Percentiles rank a stretch among this genome's conserved stretches.
These are phyloP conservation scores for Breynia disticha DNA, from an alignment of 441 rosid species.

Conservation along the genomic window DNA sequence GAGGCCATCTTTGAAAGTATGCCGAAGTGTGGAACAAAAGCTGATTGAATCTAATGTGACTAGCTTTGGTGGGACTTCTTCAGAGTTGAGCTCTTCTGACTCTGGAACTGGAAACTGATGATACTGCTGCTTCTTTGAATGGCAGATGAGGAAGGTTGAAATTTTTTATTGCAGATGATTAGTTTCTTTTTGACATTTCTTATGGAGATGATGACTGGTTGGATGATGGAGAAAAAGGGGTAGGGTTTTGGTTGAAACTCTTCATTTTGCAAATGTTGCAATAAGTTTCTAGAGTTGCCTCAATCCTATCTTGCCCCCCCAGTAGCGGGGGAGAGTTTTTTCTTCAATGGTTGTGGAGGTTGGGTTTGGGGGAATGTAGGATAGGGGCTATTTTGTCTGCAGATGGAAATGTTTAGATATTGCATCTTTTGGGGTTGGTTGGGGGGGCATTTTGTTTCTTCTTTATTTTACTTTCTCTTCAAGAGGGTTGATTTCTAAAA, in stretches of 20 bases:
- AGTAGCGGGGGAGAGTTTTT: slow-evolving; percentile 3
- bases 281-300: slow-evolving; percentile 26
- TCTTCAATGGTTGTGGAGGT: slow-evolving; percentile 20
- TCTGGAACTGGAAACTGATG: slow-evolving; percentile 33
- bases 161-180: slow-evolving; percentile 42
- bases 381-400: slow-evolving; percentile 28
- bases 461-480: slow-evolving; percentile 19
- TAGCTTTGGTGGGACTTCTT: slow-evolving; percentile 25
- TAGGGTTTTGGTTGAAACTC: slow-evolving; percentile 26
- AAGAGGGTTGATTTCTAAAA: slow-evolving; percentile 33
- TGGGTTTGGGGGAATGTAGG: slow-evolving; percentile 22
- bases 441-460: slow-evolving; percentile 14
- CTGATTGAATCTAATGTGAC: slow-evolving; percentile 30
- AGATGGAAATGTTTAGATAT: slow-evolving; percentile 22
- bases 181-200: slow-evolving; percentile 21
- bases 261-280: slow-evolving; percentile 49
- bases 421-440: slow-evolving; percentile 29
- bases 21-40: slow-evolving; percentile 39
- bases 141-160: slow-evolving; percentile 18
- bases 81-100: slow-evolving; percentile 33
- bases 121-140: slow-evolving; percentile 14
- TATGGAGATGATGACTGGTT: slow-evolving; percentile 20
- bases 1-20: slow-evolving; percentile 33
- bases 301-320: slow-evolving; percentile 21
- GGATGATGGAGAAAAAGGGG: slow-evolving; percentile 17